Evolutionary conservation across 2,329 filamentous ascomycete species (phyloP), one percentile per base, ranked within the genome.

Genomic region (Calonectria montana): DNA sequence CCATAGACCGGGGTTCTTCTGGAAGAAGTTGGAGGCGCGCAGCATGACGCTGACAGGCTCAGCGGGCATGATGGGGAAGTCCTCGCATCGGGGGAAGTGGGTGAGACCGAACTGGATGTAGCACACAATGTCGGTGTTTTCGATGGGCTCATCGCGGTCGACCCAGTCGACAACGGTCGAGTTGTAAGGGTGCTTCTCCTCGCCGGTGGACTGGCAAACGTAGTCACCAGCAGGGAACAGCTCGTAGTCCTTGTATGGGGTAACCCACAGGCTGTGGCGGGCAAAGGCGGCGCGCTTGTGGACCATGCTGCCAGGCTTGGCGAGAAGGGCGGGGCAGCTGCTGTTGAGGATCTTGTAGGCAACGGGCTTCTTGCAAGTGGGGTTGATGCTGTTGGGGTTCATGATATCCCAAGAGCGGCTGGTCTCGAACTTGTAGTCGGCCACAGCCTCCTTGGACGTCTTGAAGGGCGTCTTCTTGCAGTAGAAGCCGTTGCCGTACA

Each of bases 91-190:
- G 0, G 96, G 95, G 87, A 98, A 96, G 82, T 98, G 96, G 0
- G 93, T 96, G 45, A 98, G 87, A 43, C 96, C 96, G 79, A 98
- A 98, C 0, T 95, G 97, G 85, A 98, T 95, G 94, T 95, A 98
- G 31, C 98, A 90, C 1, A 98, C 95, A 31, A 98, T 86, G 82
- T 98, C 94, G 0, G 92, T 94, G 86, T 98, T 93, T 66, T 94
- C 94, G 77, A 98, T 92, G 39, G 87, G 89, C 73, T 90, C 91
- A 43, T 86, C 86, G 9, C 94, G 91, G 73, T 94, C 90, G n/a
- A 97, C 93, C 94, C 94, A 96, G 77, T 92, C 88, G 0, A 93
- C 91, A 2, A 97, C 86, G 41, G 94, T 94, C 48, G 85, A 83
- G 0, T 93, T 93, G 1, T 93, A 93, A 73, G 78, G 78, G 4